Base-by-base conservation (phyloP, 1,284 basidiomycete genomes). In the Cutaneotrichosporon cavernicola region DNA sequence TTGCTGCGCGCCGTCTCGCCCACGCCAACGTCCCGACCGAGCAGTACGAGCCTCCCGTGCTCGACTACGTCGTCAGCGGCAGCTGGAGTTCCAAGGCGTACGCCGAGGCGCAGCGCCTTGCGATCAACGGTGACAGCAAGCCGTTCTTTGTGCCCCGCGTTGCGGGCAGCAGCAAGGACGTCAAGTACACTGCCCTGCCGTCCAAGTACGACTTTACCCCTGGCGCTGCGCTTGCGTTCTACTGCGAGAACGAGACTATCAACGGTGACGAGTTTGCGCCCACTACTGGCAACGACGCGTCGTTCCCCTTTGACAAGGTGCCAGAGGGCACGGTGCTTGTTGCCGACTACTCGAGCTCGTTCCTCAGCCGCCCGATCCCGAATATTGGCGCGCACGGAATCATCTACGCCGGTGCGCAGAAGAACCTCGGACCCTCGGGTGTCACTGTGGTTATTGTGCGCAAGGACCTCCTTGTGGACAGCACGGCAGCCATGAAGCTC, bases 181-280 rank as follows among this genome's bases (percentile, higher is more conserved):
- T 70, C 86, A 88, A 80, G 82, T 97, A 90, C 82, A 90, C 92
- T 70, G 86, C 85, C 63, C 88, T 98, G 72, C 93, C 95, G 13
- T 82, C 86, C 14, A 83, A 86, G 56, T 97, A 90, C 86, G 80
- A 82, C n/a, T 91, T 97, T 82, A 91, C 90, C 14, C 70, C 76
- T 47, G 77, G 81, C 56, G 89, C 96, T 1, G 95, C 91, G 10
- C 87, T 95, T 74, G 89, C 98, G 62, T 98, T 97, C 83, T 99
- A 98, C 83, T 99, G 97, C 85, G 96, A 98, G 79, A 99, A 99
- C 83, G 97, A 99, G 83, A 99, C 97, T 4, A 92, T 99, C 65
- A 90, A 97, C 74, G 97, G 97, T 38, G 89, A 96, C 62, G 90
- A 99, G 82, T 98, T 92, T 82, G 84, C 90, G 5, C 78, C 82